Evolutionary conservation across 2,329 filamentous ascomycete species (phyloP).

Genomic region (Bipolaris oryzae): DNA sequence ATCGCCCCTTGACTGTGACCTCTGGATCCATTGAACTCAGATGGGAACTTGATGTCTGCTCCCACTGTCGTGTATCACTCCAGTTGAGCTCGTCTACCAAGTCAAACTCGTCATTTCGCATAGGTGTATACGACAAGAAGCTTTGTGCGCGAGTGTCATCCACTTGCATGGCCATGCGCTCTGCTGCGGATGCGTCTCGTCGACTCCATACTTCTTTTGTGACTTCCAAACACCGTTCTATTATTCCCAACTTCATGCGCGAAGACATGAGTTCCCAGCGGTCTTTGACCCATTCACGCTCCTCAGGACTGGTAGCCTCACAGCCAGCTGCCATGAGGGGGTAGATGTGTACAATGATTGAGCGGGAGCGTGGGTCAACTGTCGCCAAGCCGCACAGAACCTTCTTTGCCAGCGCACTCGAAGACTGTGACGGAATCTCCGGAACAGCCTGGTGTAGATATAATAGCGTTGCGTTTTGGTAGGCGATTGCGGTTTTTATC

Average conservation of each 20-base stretch:
- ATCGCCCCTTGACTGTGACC: slow-evolving; percentile 67
- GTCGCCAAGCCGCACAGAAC: slow-evolving; percentile 67
- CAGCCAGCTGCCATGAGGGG: slow-evolving; percentile 71
- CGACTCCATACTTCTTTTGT: slow-evolving; percentile 70
- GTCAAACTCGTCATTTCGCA: slow-evolving; percentile 30
- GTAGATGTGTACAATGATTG: slow-evolving; percentile 72
- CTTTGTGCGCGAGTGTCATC: slow-evolving; percentile 9
- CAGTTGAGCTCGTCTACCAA: slow-evolving; percentile 1
- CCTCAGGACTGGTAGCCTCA: slow-evolving; percentile 64
- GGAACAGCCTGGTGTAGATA: slow-evolving; percentile 73
- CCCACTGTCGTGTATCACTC: slow-evolving; percentile 8
- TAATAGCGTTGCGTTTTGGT: slow-evolving; percentile 69
- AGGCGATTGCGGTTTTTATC: slow-evolving; percentile 70
- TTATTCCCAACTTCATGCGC: slow-evolving; percentile 69
- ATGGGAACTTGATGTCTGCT: slow-evolving; percentile 3
- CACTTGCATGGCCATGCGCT: slow-evolving; percentile 25
- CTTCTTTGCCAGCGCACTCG: slow-evolving; percentile 65
- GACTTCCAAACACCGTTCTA: slow-evolving; percentile 69
- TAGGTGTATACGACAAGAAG: slow-evolving; percentile 16
- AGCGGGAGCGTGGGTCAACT: slow-evolving; percentile 65
- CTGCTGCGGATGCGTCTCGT: slow-evolving; percentile 59
- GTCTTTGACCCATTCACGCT: slow-evolving; percentile 67
- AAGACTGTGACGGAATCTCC: slow-evolving; percentile 66
- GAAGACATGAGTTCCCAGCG: slow-evolving; percentile 67
- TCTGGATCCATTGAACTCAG: slow-evolving; percentile 60